Conservation (phyloP, 352 stramenopile species). For the Phytophthora uliginosa region DNA sequence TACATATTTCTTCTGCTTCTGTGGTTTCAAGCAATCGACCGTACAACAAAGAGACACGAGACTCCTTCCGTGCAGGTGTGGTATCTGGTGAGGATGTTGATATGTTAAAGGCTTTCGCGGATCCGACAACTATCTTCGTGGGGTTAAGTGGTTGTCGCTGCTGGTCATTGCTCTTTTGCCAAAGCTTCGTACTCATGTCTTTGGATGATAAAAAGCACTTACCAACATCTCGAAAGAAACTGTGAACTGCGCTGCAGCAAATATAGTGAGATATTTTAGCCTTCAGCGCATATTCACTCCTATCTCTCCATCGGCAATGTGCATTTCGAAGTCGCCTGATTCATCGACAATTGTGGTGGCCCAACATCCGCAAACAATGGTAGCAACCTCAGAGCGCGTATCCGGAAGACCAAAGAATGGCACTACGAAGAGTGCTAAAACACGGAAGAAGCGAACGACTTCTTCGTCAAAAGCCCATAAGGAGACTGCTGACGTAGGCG, state of each 20-base stretch:
- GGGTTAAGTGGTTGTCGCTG: background rate
- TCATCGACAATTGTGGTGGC: background rate
- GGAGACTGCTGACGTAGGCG: background rate
- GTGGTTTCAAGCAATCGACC: constrained; percentile 24
- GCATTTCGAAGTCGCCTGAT: background rate
- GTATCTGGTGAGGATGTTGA: background rate
- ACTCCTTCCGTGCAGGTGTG: background rate
- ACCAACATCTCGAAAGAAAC: background rate
- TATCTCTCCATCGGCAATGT: background rate
- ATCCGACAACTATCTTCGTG: constrained; percentile 14
- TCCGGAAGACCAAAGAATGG: background rate
- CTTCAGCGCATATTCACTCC: background rate
- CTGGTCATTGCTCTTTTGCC: background rate
- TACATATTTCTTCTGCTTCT: constrained; percentile 31
- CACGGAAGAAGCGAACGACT: background rate
- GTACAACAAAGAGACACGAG: background rate
- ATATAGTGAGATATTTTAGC: constrained; percentile 3
- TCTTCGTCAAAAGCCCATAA: background rate
- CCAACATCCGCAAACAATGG: background rate
- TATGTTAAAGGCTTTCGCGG: background rate
- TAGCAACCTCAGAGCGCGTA: too few species aligned
- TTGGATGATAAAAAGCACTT: background rate
- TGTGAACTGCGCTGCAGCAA: background rate
- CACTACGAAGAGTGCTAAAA: background rate
- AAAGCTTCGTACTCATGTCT: background rate